Base-by-base conservation (phyloP, 768 basidiomycete species). In the Naganishia antarctica region DNA sequence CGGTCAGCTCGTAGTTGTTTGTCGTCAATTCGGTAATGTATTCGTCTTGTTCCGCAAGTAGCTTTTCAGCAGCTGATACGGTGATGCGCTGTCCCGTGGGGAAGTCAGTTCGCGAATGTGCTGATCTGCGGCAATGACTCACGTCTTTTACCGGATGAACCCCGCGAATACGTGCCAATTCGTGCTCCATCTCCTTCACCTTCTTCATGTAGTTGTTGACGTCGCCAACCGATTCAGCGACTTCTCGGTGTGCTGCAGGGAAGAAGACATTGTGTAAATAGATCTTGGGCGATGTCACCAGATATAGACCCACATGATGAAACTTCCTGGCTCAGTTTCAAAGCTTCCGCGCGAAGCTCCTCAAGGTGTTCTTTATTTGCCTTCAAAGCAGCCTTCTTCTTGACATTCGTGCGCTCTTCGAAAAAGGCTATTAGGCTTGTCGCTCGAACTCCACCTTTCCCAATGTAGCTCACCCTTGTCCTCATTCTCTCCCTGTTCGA, bases 171-270 rank as follows among this genome's bases (percentile, higher is more conserved):
- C 91, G 84, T 7, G 87, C 86, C 40, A 93, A 81, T 0, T 87
- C 83, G 4, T 91, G 83, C 37, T 88, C 86, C 37, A 90, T 85
- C 72, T 92, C 90, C 65, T 90, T 83, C 69, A 93, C 90, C 74
- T 88, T 70, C 60, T 74, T 57, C 53, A 57, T 57, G 26, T 57
- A 57, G 34, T 57, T 76, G 43, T 70, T 51, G 16, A 63, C 53
- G 21, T 57, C 53, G 4, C 53, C 53, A 25, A 57, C 53, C 28
- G 53, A 57, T 40, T 57, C 53, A n/a, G 53, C 53, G 53, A 57
- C 53, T 37, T 37, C 37, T 16, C 53, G 53, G 26, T 57, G 53
- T 12, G 53, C 53, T 57, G 37, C 15, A 40, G 34, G 23, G 8
- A 5, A 7, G n/a, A 57, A 25, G 9, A 65, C 23, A 74, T 41